Base-by-base conservation (phyloP, 129 eudicot genomes). In the Centaurea solstitialis region DNA sequence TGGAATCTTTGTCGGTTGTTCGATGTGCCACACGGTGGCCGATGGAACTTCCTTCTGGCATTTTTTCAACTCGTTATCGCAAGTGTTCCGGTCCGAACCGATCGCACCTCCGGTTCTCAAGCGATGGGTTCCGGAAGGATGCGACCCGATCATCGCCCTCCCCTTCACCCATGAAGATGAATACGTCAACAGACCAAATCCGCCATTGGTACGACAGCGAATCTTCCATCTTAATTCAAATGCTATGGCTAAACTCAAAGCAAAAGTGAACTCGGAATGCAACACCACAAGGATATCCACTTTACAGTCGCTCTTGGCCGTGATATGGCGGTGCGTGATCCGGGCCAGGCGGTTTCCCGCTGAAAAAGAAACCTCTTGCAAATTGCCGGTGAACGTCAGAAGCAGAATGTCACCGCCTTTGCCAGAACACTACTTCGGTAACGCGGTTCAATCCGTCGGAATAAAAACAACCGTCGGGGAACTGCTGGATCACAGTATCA, bases 21-120 rank as follows among this genome's bases (percentile, higher is more conserved):
- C 89, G 1, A 17, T 79, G 0, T 83, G 83, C 33, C 87, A 86
- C 35, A n/a, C 57, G 35, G 65, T 83, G 28, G 77, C 20, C 26
- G 87, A 86, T 33, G 90, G 90, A 0, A 50, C 82, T 38, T 86
- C 89, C 7, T 79, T 26, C 64, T 86, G 89, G 87, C 79, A 86
- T 70, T 86, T 86, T 67, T 39, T 83, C 17, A 83, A 86, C 13
- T 17, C 76, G 0, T 85, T 75, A 76, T 68, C 79, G 0, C 62
- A 79, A 13, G 33, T 71, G 11, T 79, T 57, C 65, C 64, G 67
- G 39, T 70, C 79, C 1, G 73, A 73, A 7, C 6, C 50, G 33
- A 13, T 12, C 41, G 21, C 4, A 22, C 62, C 62, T 53, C 62
- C 62, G 21, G 5, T 53, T 53, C 62, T 39, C 69, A 30, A 53